Evolutionary conservation across 1,284 basidiomycete species (phyloP), one percentile per base, ranked within the genome.

Genomic region (Fistulina hepatica): DNA sequence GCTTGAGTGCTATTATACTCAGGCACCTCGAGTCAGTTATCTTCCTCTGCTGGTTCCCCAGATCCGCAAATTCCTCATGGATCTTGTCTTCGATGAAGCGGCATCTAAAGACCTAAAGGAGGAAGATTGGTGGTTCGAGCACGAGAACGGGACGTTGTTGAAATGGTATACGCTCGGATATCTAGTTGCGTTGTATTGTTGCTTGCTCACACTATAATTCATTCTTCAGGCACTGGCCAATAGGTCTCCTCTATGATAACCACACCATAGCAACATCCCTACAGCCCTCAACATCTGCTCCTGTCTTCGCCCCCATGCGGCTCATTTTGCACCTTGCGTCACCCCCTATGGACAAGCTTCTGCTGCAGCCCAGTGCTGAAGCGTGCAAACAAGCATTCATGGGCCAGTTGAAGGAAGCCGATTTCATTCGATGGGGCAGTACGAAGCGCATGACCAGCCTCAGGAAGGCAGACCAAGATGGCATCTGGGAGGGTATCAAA

Each of bases 91-190:
- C 50, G 88, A 93, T 52, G 85, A 91, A 49, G 67, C 73, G 22
- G 77, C 80, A 16, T 73, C 76, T 4, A 75, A 73, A 40, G 49
- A 68, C 9, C 59, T 89, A 43, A 83, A 81, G 53, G 85, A 91
- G 48, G 80, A 85, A 42, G 81, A 91, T 34, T 89, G 92, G 82
- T 95, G 92, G 92, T 93, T 97, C 56, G 89, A 94, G 58, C 78
- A 76, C 44, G 80, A 79, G 46, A 78, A 75, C 43, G 80, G 76
- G 34, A 72, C 65, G 20, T 59, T 78, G 46, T 71, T 85, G 54
- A 86, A 85, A 61, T 94, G 89, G 90, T 91, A 44, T 45, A 78
- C 63, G 21, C n/a, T n/a, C 19, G 24, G 23, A 19, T 36, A 34
- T 34, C 38, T 24, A n/a, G n/a, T n/a, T n/a, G n/a, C n/a, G n/a